Evolutionary conservation across 306 rosid species (phyloP).

Genomic region (Corylus avellana): DNA sequence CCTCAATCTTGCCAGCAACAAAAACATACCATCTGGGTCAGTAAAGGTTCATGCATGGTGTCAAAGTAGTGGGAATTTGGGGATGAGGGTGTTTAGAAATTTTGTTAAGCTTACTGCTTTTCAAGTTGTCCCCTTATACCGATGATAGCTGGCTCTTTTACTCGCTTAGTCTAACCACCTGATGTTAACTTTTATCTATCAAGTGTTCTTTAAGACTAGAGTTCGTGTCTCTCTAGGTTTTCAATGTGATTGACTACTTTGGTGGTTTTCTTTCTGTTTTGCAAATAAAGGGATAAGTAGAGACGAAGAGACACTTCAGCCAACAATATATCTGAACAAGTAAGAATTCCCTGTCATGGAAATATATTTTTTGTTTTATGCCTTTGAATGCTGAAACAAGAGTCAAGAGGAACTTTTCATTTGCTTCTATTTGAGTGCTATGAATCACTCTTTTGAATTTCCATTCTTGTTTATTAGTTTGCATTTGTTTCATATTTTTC

Average conservation of each 20-base stretch:
- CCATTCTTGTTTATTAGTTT: slow-evolving; percentile 1
- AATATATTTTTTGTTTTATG: background rate
- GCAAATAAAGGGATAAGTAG: slow-evolving; percentile 63
- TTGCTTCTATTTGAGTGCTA: background rate
- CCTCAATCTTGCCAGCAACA: slow-evolving; percentile 78
- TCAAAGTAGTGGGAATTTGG: slow-evolving; percentile 8
- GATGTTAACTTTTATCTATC: slow-evolving; percentile 1
- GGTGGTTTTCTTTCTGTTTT: slow-evolving; percentile 27
- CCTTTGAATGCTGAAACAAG: background rate
- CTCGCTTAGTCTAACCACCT: slow-evolving; percentile 3
- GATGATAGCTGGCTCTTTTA: background rate
- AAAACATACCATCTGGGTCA: slow-evolving; percentile 87
- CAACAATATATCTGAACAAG: slow-evolving; percentile 85
- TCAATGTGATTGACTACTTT: slow-evolving; percentile 9
- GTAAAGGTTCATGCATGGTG: slow-evolving; percentile 21
- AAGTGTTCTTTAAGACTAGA: slow-evolving; percentile 6
- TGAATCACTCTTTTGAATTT: background rate
- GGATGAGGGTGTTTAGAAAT: background rate
- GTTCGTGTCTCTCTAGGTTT: slow-evolving; percentile 1
- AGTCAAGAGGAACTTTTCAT: background rate
- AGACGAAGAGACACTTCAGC: slow-evolving; percentile 89
- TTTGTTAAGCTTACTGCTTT: background rate
- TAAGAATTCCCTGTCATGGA: slow-evolving; percentile 35
- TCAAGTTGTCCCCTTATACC: background rate
- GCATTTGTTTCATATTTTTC: background rate